Evolutionary conservation across 2,329 filamentous ascomycete genomes (phyloP).

Genomic region (Capronia epimyces): DNA sequence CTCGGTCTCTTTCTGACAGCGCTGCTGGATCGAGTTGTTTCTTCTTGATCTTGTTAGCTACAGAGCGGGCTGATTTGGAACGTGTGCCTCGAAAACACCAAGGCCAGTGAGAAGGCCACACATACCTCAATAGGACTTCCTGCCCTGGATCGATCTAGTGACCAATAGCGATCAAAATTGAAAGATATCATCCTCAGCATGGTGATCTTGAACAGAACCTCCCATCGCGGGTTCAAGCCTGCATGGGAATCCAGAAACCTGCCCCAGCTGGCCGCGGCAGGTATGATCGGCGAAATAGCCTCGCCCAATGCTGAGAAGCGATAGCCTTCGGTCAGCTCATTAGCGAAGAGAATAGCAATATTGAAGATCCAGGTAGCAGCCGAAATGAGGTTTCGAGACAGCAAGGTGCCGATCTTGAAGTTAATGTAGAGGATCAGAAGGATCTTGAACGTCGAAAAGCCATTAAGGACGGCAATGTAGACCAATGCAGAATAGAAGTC

Average conservation of each 20-base stretch:
- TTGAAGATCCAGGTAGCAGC: slow-evolving; percentile 85
- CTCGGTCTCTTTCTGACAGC: slow-evolving; percentile 82
- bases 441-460: slow-evolving; percentile 78
- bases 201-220: slow-evolving; percentile 96
- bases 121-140: slow-evolving; percentile 75
- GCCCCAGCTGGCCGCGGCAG: slow-evolving; percentile 55
- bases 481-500: slow-evolving; percentile 76
- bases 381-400: slow-evolving; percentile 68
- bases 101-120: slow-evolving; percentile 33
- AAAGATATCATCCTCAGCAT: slow-evolving; percentile 90
- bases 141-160: slow-evolving; percentile 55
- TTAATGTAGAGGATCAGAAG: slow-evolving; percentile 74
- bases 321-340: slow-evolving; percentile 79
- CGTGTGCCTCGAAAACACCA: slow-evolving; percentile 17
- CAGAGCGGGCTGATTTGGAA: not conserved
- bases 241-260: slow-evolving; percentile 70
- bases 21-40: slow-evolving; percentile 85
- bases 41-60: slow-evolving; percentile 77
- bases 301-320: slow-evolving; percentile 59
- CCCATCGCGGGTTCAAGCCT: slow-evolving; percentile 85
- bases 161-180: slow-evolving; percentile 97
- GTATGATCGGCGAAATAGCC: slow-evolving; percentile 43
- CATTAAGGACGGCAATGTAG: slow-evolving; percentile 75
- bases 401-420: slow-evolving; percentile 66
- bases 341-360: slow-evolving; percentile 76